These are phyloP conservation scores for Geotrichum bryndzae DNA, from an alignment of 1,139 yeast genomes.

Conservation along the genomic window DNA sequence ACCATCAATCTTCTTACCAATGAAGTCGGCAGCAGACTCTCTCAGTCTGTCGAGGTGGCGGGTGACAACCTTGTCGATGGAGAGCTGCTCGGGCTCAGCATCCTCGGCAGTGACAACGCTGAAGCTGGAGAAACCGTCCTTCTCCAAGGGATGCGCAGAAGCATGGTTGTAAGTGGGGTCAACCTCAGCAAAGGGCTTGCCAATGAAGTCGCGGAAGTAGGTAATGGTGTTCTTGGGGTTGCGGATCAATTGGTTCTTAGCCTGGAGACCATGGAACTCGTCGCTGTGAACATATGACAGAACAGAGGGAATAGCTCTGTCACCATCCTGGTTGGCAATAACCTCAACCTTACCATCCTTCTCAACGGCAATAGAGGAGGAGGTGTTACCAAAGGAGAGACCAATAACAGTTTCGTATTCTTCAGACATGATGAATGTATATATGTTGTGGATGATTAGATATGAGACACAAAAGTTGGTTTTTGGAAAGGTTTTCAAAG, in stretches of 20 bases:
- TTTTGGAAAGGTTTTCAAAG: not conserved
- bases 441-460: not conserved
- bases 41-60: constrained; percentile 82
- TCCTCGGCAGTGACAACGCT: constrained; percentile 41
- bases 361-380: constrained; percentile 91
- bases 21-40: constrained; percentile 86
- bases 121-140: constrained; percentile 67
- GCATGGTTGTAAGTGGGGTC: constrained; percentile 55
- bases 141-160: constrained; percentile 70
- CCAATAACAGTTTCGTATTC: constrained; percentile 63
- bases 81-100: constrained; percentile 43
- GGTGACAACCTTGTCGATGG: constrained; percentile 71
- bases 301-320: constrained; percentile 91
- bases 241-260: constrained; percentile 85
- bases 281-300: constrained; percentile 88
- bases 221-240: constrained; percentile 81
- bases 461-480: not conserved
- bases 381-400: constrained; percentile 91
- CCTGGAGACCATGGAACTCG: constrained; percentile 97
- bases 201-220: constrained; percentile 91
- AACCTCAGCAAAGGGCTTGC: constrained; percentile 63
- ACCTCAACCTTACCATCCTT: constrained; percentile 91
- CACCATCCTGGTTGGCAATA: constrained; percentile 98
- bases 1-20: constrained; percentile 75
- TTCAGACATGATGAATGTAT: constrained; percentile 32